phyloP scores from a whole-genome alignment of 2,329 filamentous ascomycete genomes.

The Talaromyces sp. region DNA sequence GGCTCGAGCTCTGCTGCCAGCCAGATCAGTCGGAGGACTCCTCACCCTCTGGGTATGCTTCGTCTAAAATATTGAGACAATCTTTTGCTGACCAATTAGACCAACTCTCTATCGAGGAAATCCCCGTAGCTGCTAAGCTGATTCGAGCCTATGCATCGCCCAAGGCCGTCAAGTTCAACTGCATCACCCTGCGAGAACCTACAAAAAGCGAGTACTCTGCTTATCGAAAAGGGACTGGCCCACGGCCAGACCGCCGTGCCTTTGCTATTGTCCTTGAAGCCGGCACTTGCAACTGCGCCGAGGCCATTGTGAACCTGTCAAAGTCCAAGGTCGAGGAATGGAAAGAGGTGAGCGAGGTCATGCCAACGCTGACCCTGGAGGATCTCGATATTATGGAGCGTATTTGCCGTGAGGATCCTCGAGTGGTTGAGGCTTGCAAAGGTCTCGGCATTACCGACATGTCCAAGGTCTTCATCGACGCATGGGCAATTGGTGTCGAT shows the following conservation, averaged over 20 bases:
- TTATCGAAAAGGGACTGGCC: conserved; percentile 25
- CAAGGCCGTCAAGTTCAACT: conserved; percentile 29
- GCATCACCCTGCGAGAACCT: conserved; percentile 51
- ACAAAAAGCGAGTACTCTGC: conserved; percentile 29
- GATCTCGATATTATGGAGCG: conserved; percentile 31
- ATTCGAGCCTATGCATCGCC: conserved; percentile 23
- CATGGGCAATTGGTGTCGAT: conserved; percentile 37
- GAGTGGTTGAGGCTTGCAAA: conserved; percentile 27
- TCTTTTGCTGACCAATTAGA: conserved; percentile 8
- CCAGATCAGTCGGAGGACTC: conserved; percentile 4
- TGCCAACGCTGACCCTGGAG: conserved; percentile 37
- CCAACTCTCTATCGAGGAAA: conserved; percentile 24
- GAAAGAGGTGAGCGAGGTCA: conserved; percentile 39
- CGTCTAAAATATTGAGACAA: neutral
- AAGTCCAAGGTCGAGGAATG: conserved; percentile 21
- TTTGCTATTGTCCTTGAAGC: conserved; percentile 46
- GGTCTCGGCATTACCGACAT: conserved; percentile 55
- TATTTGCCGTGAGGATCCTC: conserved; percentile 23
- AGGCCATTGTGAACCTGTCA: conserved; percentile 23
- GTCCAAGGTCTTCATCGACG: conserved; percentile 94
- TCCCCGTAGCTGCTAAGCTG: conserved; percentile 20
- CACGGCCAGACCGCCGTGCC: conserved; percentile 28
- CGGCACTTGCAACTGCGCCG: conserved; percentile 19
- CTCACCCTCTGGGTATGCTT: conserved; percentile 13
- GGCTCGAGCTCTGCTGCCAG: conserved; percentile 8